A percentile compares a stretch with the other conserved stretches of the same genome.
These are phyloP conservation scores for Allomyces javanicus DNA, from an alignment of 192 early-diverging fungal species.

Conservation along the genomic window DNA sequence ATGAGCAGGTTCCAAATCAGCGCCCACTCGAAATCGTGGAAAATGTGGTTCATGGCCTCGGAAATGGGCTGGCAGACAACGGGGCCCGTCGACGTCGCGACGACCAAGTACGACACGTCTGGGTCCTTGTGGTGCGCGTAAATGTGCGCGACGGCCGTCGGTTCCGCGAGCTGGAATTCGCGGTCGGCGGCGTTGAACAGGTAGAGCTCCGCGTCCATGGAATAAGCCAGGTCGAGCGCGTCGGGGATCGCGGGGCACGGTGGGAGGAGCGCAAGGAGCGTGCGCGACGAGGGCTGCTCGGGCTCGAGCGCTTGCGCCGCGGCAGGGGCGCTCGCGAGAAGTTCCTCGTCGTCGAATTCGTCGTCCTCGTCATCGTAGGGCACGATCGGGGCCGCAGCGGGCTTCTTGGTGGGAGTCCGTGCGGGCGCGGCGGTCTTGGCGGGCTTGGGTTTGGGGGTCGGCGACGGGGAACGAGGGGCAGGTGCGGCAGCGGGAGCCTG, in stretches of 20 bases:
- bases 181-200: background rate
- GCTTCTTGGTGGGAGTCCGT: no score
- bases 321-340: no score
- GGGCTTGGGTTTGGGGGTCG: no score
- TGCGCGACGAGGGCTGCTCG: no score
- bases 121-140: background rate
- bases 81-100: background rate
- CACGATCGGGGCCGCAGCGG: no score
- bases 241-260: background rate
- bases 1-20: background rate
- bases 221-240: background rate
- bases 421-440: no score
- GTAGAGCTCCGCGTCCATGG: background rate
- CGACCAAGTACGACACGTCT: background rate
- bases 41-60: background rate
- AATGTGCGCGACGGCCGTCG: background rate
- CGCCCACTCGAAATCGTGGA: background rate
- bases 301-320: no score
- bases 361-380: no score
- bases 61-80: background rate
- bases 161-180: background rate
- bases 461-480: no score
- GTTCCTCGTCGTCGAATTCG: no score
- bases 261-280: background rate
- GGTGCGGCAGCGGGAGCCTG: no score